A percentile compares a stretch with the other conserved stretches of the same genome.
These are phyloP conservation scores for Fomitopsis serialis DNA, from an alignment of 768 basidiomycete genomes.

Conservation along the genomic window DNA sequence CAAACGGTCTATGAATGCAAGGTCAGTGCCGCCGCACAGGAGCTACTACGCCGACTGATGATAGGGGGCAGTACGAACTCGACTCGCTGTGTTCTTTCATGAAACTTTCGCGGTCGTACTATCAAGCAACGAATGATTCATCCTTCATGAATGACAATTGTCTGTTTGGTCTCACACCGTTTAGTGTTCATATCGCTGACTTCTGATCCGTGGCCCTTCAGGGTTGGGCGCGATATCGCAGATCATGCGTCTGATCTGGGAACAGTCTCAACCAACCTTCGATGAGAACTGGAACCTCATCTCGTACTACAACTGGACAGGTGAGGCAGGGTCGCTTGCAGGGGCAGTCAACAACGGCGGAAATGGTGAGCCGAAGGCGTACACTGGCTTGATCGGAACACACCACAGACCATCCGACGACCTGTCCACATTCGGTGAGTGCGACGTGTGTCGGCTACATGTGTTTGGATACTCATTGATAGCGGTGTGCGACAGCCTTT, in stretches of 20 bases:
- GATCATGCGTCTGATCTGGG: conserved; percentile 71
- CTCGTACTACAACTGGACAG: conserved; percentile 82
- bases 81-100: conserved; percentile 77
- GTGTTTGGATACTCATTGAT: background rate
- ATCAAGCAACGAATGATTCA: conserved; percentile 60
- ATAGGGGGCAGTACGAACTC: conserved; percentile 55
- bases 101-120: conserved; percentile 72
- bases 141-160: conserved; percentile 73
- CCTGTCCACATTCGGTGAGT: conserved; percentile 56
- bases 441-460: background rate
- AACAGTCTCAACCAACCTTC: conserved; percentile 70
- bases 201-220: conserved; percentile 18
- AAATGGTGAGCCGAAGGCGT: conserved; percentile 72
- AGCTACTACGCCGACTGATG: too few relatives aligned
- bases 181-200: background rate
- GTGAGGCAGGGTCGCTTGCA: conserved; percentile 55
- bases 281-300: conserved; percentile 68
- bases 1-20: conserved; percentile 80
- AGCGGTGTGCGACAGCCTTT: conserved; percentile 43
- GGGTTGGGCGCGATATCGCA: conserved; percentile 66
- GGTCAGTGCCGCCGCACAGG: conserved; percentile 28
- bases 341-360: conserved; percentile 63
- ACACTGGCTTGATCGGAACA: conserved; percentile 72
- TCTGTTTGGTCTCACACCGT: conserved; percentile 22
- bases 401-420: conserved; percentile 78